Conservation (phyloP, 495 filamentous ascomycete species). For the Penicillium robsamsonii region DNA sequence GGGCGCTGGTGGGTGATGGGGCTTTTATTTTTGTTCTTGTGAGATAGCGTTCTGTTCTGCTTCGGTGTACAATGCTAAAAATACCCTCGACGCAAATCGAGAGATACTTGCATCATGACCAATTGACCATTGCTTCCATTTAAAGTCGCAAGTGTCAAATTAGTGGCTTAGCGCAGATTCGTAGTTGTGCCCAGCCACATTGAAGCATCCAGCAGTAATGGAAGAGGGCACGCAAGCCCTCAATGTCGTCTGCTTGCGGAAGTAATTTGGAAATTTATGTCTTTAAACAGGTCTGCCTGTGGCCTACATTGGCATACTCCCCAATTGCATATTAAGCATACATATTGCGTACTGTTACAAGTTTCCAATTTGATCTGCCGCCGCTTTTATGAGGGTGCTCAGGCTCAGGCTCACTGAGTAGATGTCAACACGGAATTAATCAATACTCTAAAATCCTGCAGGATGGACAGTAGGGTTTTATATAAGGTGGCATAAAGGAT, state of each 20-base stretch:
- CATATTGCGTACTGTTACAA: neutral
- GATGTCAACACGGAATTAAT: neutral
- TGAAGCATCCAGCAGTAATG: neutral
- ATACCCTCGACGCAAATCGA: constrained; percentile 40
- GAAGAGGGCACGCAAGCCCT: neutral
- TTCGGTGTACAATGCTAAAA: constrained; percentile 45
- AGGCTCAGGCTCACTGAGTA: neutral
- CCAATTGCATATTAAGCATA: neutral
- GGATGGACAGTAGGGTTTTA: too few relatives aligned
- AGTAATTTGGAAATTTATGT: neutral
- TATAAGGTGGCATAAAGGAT: too few relatives aligned
- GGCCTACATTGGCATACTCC: neutral
- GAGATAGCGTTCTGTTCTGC: constrained; percentile 37
- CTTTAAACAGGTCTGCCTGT: neutral
- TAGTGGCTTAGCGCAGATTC: neutral
- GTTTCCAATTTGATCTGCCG: neutral
- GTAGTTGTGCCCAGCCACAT: neutral
- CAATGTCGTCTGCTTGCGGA: neutral
- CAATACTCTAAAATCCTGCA: too few relatives aligned
- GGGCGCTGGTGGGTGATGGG: constrained; percentile 28
- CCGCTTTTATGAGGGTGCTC: too few relatives aligned
- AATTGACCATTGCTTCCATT: constrained; percentile 13
- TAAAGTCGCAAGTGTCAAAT: neutral
- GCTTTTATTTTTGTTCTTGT: constrained; percentile 27
- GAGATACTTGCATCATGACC: constrained; percentile 33